Evolutionary conservation across 106 monocot species (phyloP), one percentile per base, ranked within the genome.

Genomic region (Dendrobium chrysotoxum): DNA sequence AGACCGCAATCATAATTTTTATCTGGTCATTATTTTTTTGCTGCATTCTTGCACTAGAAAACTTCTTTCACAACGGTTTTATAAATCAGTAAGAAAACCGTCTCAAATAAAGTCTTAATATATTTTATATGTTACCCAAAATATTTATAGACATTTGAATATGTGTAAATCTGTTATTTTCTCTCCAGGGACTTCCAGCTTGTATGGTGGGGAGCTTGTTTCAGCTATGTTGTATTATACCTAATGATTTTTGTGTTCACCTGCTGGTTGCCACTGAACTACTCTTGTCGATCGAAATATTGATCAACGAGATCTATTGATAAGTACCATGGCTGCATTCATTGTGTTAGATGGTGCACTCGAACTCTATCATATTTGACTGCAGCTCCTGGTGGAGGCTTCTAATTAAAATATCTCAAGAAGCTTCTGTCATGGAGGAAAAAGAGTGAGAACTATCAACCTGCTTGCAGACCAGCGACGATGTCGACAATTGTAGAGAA

Each of bases 351-450:
- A 30, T 28, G 12, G 39, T 18, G 17, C 73, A 4, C 46, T 46
- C 7, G 42, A 42, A 42, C 6, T 72, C 6, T 40, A 17, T 16
- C n/a, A 39, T 12, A 73, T 39, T 18, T 40, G 35, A 73, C 13
- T 18, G 6, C 46, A 46, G 46, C 39, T 40, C 5, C 39, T 73
- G 35, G 17, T 39, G 73, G 40, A 18, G 2, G 73, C 35, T 46
- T 18, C 12, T 28, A 35, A 15, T 1, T 31, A 13, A 40, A 46
- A 11, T 46, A 11, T 46, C 10, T 46, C 46, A 17, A 39, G 7
- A 75, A 45, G n/a, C 75, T 75, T 75, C 25, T 42, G 18, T 40
- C 40, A 75, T 46, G 46, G 75, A 75, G 75, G 25, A 17, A 75
- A 72, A 3, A 41, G 39, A 21, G 31, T 7, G 70, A 16, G 8